phyloP scores from a whole-genome alignment of 164 flowering plant genomes.

The Stephania cephalantha region DNA sequence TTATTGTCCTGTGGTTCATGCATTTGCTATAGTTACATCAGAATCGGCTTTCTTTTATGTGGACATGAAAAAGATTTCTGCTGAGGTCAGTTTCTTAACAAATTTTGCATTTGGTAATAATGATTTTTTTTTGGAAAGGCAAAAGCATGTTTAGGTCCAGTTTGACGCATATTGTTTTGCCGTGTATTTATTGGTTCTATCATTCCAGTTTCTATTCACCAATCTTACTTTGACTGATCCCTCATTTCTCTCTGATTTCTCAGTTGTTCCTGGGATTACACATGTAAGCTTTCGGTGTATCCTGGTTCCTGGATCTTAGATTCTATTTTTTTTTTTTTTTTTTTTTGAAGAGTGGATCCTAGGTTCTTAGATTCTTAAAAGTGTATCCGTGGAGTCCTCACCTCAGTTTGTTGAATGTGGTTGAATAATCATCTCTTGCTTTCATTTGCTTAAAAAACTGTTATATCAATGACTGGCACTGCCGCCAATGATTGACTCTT shows the following conservation, averaged over 20 bases:
- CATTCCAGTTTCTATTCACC: not conserved
- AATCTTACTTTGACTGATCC: no score
- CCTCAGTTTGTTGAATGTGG: not conserved
- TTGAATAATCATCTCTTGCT: not conserved
- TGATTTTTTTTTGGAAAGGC: not conserved
- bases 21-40: constrained; percentile 75
- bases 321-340: no score
- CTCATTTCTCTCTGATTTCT: not conserved
- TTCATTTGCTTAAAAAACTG: not conserved
- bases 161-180: not conserved
- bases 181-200: not conserved
- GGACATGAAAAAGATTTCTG: constrained; percentile 63
- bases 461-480: not conserved
- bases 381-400: not conserved
- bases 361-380: not conserved
- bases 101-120: not conserved
- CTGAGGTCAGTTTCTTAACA: constrained; percentile 53
- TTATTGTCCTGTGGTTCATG: constrained; percentile 90
- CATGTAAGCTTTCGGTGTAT: not conserved
- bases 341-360: no score
- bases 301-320: not conserved
- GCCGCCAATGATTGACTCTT: not conserved
- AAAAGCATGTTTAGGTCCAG: not conserved
- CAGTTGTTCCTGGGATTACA: not conserved
- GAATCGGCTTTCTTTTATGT: constrained; percentile 80